These are phyloP conservation scores for Leccinum barrowsii DNA, from an alignment of 768 basidiomycete species.

Conservation along the genomic window DNA sequence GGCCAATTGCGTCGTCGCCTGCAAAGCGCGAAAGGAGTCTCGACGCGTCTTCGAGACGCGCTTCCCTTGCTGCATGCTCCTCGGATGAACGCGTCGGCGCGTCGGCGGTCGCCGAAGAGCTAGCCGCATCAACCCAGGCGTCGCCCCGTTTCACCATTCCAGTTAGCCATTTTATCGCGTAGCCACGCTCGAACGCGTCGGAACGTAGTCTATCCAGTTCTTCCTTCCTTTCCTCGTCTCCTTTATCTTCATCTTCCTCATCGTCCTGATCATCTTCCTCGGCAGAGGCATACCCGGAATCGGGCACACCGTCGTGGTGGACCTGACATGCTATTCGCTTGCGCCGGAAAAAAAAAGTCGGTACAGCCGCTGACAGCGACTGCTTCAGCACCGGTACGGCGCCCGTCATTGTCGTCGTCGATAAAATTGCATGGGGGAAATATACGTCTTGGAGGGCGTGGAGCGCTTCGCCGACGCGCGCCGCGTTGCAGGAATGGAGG, in stretches of 20 bases:
- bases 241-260: slow-evolving; percentile 13
- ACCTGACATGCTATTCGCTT: slow-evolving; percentile 22
- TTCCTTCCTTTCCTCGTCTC: slow-evolving; percentile 18
- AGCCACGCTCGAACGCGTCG: slow-evolving; percentile 65
- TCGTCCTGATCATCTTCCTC: slow-evolving; percentile 52
- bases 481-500: slow-evolving; percentile 36
- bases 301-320: slow-evolving; percentile 48
- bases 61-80: slow-evolving; percentile 38
- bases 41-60: slow-evolving; percentile 55
- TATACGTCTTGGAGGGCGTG: slow-evolving; percentile 49
- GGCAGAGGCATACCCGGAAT: slow-evolving; percentile 78
- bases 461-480: slow-evolving; percentile 40
- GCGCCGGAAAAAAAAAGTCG: slow-evolving; percentile 22
- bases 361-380: slow-evolving; percentile 10
- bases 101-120: slow-evolving; percentile 8
- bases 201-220: slow-evolving; percentile 47
- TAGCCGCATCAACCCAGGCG: slow-evolving; percentile 37
- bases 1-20: slow-evolving; percentile 39
- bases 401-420: not conserved
- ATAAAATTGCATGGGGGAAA: slow-evolving; percentile 36
- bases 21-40: slow-evolving; percentile 53
- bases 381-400: slow-evolving; percentile 20
- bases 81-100: slow-evolving; percentile 18
- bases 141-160: slow-evolving; percentile 64
- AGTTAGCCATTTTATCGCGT: slow-evolving; percentile 72